These are phyloP conservation scores for Psilocybe azurescens DNA, from an alignment of 768 basidiomycete genomes.

Conservation along the genomic window DNA sequence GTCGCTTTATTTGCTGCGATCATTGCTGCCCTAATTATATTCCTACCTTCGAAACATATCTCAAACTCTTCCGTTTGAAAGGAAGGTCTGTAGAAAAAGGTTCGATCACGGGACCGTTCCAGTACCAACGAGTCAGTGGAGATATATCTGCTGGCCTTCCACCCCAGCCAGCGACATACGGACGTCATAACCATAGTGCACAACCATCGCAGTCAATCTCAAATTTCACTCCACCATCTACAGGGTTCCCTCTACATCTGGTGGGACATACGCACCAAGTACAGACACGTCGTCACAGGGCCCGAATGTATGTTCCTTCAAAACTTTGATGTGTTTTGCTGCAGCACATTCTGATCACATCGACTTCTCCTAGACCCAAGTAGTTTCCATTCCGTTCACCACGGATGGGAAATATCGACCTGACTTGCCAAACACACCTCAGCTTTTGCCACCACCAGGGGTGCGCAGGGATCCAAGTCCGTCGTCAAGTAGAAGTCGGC, in stretches of 20 bases:
- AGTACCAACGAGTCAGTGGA: conserved; percentile 11
- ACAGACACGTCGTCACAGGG: background rate
- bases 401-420: conserved; percentile 25
- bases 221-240: conserved; percentile 8
- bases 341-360: background rate
- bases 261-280: conserved; percentile 3
- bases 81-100: conserved; percentile 1
- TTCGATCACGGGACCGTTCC: conserved; percentile 2
- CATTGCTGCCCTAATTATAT: conserved; percentile 1
- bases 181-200: background rate
- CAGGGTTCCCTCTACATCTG: conserved; percentile 9
- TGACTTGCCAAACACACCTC: conserved; percentile 15
- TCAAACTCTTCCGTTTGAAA: conserved; percentile 6
- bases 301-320: conserved; percentile 4
- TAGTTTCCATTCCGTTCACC: conserved; percentile 16
- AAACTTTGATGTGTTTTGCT: background rate
- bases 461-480: background rate
- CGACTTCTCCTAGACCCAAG: conserved; percentile 9
- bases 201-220: conserved; percentile 5
- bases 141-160: background rate
- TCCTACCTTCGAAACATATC: conserved; percentile 1
- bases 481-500: background rate
- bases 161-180: background rate
- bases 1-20: conserved; percentile 4
- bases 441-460: conserved; percentile 16